Base-by-base conservation (phyloP, 2,329 filamentous ascomycete genomes). In the Pseudopithomyces chartarum region DNA sequence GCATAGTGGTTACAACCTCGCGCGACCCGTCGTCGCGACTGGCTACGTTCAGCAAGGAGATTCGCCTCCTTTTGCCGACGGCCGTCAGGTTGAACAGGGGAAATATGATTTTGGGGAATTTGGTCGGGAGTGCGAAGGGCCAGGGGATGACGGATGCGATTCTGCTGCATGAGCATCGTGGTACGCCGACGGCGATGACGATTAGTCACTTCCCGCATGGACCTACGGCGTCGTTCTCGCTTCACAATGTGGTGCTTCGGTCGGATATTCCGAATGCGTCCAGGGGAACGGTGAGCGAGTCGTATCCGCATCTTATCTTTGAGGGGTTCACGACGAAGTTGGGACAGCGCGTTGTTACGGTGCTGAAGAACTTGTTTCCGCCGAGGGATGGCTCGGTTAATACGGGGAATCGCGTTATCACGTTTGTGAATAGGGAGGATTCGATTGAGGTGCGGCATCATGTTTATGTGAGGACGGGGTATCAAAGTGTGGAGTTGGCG, bases 231-330 rank as follows among this genome's bases (percentile, higher is more conserved):
- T 92, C 90, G 10, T 97, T 97, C 77, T 92, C 89, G 5, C 81
- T 97, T 17, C 91, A 96, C 75, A 98, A 99, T 63, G 94, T 98
- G 3, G 89, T 97, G 10, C 81, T 99, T 49, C 87, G 95, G 43
- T 91, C 93, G 58, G 95, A 99, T 73, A 96, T 99, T 19, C 94
- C 95, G 1, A 92, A 95, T 62, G 87, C 89, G 40, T 86, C 92
- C 8, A 85, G 90, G 56, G 95, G 95, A 46, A 97, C 92, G 1
- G 92, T 97, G 46, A 91, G 87, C 59, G 95, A 99, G 78, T 89
- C 87, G 36, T 99, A 97, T 68, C 95, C 95, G 0, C 94, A 98
- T 70, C 82, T 99, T 2, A 91, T 99, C 60, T 98, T 99, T 68
- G 95, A 99, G 69, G 92, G 92, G 2, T 98, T 99, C 78, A 90